These are phyloP conservation scores for Nepenthes gracilis DNA, from an alignment of 148 eudicot genomes.

Conservation along the genomic window DNA sequence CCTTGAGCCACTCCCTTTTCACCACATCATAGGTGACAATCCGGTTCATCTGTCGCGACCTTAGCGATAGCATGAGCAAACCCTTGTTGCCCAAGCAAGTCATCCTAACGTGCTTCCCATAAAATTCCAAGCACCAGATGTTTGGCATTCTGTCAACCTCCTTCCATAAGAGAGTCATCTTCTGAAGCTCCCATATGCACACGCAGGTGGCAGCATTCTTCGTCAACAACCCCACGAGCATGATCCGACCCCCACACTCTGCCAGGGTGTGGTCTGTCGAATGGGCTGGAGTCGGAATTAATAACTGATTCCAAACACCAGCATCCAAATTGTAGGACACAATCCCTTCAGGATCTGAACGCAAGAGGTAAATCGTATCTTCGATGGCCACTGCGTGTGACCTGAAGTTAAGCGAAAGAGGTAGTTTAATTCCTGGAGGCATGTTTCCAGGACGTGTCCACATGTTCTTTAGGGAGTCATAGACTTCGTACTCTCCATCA, in stretches of 20 bases:
- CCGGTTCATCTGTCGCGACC: constrained; percentile 73
- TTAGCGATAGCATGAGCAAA: constrained; percentile 79
- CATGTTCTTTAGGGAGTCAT: constrained; percentile 46
- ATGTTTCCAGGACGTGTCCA: constrained; percentile 60
- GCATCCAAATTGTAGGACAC: constrained; percentile 52
- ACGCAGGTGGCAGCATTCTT: constrained; percentile 92
- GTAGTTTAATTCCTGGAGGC: constrained; percentile 51
- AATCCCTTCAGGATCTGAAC: constrained; percentile 79
- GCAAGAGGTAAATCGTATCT: constrained; percentile 52
- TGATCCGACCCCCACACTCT: constrained; percentile 53
- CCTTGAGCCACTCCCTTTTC: constrained; percentile 66
- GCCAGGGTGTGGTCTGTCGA: constrained; percentile 68
- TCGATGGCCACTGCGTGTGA: constrained; percentile 58
- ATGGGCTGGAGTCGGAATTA: constrained; percentile 62
- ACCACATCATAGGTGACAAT: constrained; percentile 58
- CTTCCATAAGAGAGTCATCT: constrained; percentile 97
- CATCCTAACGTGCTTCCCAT: constrained; percentile 90
- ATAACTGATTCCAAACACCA: constrained; percentile 59
- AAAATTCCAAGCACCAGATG: constrained; percentile 95
- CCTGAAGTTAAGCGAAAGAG: constrained; percentile 61
- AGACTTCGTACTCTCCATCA: constrained; percentile 75
- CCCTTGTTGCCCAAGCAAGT: constrained; percentile 90
- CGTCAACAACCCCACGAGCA: constrained; percentile 74
- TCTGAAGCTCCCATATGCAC: constrained; percentile 98
- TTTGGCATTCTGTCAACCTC: constrained; percentile 99